phyloP scores from a whole-genome alignment of 2,329 filamentous ascomycete genomes.

The Diplodia intermedia region DNA sequence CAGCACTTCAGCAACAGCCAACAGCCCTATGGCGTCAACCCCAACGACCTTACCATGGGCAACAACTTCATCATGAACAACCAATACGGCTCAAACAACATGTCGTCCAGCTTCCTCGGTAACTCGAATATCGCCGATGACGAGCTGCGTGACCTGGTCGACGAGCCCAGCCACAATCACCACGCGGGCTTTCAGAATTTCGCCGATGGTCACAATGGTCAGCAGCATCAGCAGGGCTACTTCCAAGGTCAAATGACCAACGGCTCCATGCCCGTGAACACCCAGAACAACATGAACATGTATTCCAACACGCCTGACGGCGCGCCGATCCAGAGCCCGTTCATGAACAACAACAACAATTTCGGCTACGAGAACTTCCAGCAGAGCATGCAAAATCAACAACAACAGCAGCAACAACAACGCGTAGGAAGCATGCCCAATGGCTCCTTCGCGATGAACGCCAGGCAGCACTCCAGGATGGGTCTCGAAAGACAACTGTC shows the following conservation, averaged over 20 bases:
- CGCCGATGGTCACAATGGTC: conserved; percentile 61
- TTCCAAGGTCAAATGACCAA: conserved; percentile 45
- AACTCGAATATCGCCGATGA: conserved; percentile 85
- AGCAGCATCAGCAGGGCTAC: conserved; percentile 62
- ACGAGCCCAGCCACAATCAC: conserved; percentile 45
- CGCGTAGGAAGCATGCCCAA: conserved; percentile 41
- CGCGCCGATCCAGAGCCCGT: conserved; percentile 90
- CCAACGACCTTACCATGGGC: conserved; percentile 80
- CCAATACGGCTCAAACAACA: conserved; percentile 64
- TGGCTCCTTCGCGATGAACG: conserved; percentile 46
- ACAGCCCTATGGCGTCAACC: conserved; percentile 70
- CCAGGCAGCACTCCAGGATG: conserved; percentile 43
- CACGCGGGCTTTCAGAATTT: conserved; percentile 57
- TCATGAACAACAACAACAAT: conserved; percentile 70
- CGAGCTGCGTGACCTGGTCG: conserved; percentile 78
- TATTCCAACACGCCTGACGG: conserved; percentile 93
- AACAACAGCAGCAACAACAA: not conserved
- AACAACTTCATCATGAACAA: conserved; percentile 62
- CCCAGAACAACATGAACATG: conserved; percentile 69
- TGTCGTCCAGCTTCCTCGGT: conserved; percentile 76
- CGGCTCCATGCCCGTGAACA: conserved; percentile 58
- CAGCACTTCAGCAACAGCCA: conserved; percentile 53
- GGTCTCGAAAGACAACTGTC: conserved; percentile 66
- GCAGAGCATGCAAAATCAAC: conserved; percentile 37
- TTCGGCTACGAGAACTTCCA: conserved; percentile 76